phyloP scores from a whole-genome alignment of 306 rosid genomes.

The Styphnolobium japonicum region DNA sequence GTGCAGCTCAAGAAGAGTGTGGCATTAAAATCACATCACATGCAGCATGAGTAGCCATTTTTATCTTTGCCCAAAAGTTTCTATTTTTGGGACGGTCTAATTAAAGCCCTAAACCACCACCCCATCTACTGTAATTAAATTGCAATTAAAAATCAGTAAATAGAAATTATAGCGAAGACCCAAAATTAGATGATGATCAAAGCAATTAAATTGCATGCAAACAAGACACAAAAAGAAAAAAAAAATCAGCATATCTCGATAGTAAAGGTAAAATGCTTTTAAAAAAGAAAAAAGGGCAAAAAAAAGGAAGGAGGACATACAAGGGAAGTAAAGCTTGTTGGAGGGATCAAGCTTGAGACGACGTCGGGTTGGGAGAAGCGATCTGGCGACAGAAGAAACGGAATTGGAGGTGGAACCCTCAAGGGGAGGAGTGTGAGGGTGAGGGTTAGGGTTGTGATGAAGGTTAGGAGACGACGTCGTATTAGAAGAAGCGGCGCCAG shows the following conservation, averaged over 20 bases:
- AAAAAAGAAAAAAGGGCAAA: not conserved
- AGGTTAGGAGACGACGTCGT: constrained; percentile 40
- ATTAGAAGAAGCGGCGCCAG: constrained; percentile 12
- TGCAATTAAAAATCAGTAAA: not conserved
- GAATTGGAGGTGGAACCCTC: constrained; percentile 66
- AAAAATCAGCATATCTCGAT: not conserved
- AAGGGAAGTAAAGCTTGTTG: constrained; percentile 88
- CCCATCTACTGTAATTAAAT: no score
- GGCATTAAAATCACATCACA: not conserved
- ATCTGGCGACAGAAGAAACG: constrained; percentile 89
- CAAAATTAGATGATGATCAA: constrained; percentile 22
- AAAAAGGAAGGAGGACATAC: constrained; percentile 37
- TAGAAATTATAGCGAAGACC: not conserved
- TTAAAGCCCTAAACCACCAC: not conserved
- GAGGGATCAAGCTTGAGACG: constrained; percentile 98
- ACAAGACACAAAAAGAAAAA: not conserved
- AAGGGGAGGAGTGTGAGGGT: constrained; percentile 23
- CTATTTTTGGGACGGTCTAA: not conserved
- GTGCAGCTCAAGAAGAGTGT: not conserved
- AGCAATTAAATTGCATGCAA: constrained; percentile 11
- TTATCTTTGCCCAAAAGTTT: not conserved
- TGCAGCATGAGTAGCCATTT: not conserved
- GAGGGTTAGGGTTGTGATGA: constrained; percentile 18
- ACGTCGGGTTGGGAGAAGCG: constrained; percentile 88
- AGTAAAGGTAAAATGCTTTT: not conserved